These are phyloP conservation scores for Cladophialophora bantiana DNA, from an alignment of 2,329 filamentous ascomycete species.

Conservation along the genomic window DNA sequence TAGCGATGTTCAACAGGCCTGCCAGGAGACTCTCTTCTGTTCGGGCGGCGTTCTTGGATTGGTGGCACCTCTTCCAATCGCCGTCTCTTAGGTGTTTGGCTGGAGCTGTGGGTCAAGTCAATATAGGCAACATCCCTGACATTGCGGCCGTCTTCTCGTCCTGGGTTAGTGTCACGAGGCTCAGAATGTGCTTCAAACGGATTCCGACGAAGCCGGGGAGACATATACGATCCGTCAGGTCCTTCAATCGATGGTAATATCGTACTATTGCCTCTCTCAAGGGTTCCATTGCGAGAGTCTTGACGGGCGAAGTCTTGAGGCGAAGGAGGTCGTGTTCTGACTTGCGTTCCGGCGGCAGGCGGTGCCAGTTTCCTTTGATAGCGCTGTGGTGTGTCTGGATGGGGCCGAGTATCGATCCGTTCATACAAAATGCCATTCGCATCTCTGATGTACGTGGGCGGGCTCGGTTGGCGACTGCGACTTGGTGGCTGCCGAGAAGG, in stretches of 20 bases:
- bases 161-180: constrained; percentile 29
- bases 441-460: constrained; percentile 34
- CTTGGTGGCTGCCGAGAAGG: constrained; percentile 25
- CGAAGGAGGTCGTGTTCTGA: constrained; percentile 35
- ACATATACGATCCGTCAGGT: constrained; percentile 35
- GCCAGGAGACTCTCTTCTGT: constrained; percentile 25
- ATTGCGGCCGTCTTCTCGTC: constrained; percentile 16
- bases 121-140: constrained; percentile 19
- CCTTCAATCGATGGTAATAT: constrained; percentile 39
- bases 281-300: constrained; percentile 21
- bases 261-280: constrained; percentile 33
- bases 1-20: constrained; percentile 24
- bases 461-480: constrained; percentile 27
- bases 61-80: constrained; percentile 27
- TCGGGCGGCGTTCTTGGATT: constrained; percentile 13
- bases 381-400: constrained; percentile 18
- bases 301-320: constrained; percentile 24
- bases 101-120: constrained; percentile 22
- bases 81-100: constrained; percentile 29
- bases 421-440: constrained; percentile 36
- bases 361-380: constrained; percentile 22
- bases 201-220: constrained; percentile 27
- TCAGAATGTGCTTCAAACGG: constrained; percentile 27
- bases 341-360: constrained; percentile 4
- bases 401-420: constrained; percentile 26